A percentile compares a stretch with the other conserved stretches of the same genome.
phyloP scores from a whole-genome alignment of 179 eudicot genomes.

The Spinacia oleracea region DNA sequence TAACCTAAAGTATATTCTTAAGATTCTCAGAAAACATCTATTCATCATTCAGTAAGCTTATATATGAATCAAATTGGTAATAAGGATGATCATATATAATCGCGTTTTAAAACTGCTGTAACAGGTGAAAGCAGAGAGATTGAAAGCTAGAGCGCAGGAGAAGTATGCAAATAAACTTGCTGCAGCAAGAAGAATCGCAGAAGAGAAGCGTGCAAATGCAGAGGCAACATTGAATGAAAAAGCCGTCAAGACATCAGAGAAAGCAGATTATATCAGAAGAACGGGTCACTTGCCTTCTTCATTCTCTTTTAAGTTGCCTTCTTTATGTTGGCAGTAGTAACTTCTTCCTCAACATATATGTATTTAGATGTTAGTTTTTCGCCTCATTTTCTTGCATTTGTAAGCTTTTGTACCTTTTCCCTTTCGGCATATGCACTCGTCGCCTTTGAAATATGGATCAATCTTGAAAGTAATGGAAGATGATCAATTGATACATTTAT shows the following conservation, averaged over 20 bases:
- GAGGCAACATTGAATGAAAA: conserved; percentile 80
- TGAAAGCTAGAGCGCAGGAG: conserved; percentile 89
- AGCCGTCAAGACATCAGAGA: conserved; percentile 82
- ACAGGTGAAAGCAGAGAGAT: conserved; percentile 79
- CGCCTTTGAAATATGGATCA: conserved; percentile 2
- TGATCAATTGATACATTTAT: too few species aligned
- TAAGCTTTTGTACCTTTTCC: background rate
- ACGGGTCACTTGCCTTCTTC: conserved; percentile 87
- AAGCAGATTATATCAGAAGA: conserved; percentile 87
- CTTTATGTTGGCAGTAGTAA: conserved; percentile 65
- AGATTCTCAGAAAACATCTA: background rate
- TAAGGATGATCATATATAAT: background rate
- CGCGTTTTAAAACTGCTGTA: background rate
- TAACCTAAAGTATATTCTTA: background rate
- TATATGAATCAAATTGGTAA: background rate
- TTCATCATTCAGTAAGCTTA: background rate
- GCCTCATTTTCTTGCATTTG: background rate
- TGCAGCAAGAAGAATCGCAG: conserved; percentile 80
- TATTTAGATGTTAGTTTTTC: conserved; percentile 12
- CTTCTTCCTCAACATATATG: background rate
- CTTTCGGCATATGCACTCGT: conserved; percentile 1
- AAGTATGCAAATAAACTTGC: conserved; percentile 74
- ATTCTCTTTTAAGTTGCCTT: conserved; percentile 81
- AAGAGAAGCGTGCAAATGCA: conserved; percentile 86
- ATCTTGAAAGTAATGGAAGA: background rate